Evolutionary conservation across 257 asterid species (phyloP).

Genomic region (Jacaranda copaia): DNA sequence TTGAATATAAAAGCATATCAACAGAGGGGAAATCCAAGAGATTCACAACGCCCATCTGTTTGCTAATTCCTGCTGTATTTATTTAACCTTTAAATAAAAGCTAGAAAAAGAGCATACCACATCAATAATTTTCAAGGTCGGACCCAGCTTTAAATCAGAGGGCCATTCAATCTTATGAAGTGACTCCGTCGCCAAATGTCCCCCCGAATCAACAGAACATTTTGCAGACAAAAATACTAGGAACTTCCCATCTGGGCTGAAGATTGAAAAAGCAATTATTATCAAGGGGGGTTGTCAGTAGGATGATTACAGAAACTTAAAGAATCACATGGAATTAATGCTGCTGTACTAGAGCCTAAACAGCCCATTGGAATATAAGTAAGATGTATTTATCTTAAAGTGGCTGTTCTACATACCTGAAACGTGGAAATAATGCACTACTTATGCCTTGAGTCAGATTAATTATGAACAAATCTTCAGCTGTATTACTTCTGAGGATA

Average conservation of each 20-base stretch:
- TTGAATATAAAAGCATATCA: too few species aligned
- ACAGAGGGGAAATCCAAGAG: too few species aligned
- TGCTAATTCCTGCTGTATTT: too few species aligned
- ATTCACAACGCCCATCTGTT: too few species aligned
- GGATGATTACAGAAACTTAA: not conserved
- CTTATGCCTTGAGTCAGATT: conserved; percentile 57
- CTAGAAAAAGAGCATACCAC: conserved; percentile 53
- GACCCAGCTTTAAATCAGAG: conserved; percentile 47
- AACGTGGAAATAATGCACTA: conserved; percentile 70
- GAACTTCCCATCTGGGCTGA: conserved; percentile 70
- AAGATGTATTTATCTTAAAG: not conserved
- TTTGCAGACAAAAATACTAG: conserved; percentile 69
- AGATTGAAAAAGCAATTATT: conserved; percentile 16
- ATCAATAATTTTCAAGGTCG: conserved; percentile 49
- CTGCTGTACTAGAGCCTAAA: not conserved
- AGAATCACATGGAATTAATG: not conserved
- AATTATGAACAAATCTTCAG: conserved; percentile 40
- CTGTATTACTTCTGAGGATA: conserved; percentile 41
- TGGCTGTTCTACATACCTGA: conserved; percentile 52
- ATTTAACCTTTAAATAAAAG: not conserved
- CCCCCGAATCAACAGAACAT: conserved; percentile 68
- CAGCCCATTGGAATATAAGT: not conserved
- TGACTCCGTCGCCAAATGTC: conserved; percentile 71
- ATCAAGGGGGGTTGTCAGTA: not conserved
- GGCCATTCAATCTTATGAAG: conserved; percentile 77